A percentile compares a stretch with the other conserved stretches of the same genome.
phyloP scores from a whole-genome alignment of 257 asterid species.

The Ophiorrhiza pumila region DNA sequence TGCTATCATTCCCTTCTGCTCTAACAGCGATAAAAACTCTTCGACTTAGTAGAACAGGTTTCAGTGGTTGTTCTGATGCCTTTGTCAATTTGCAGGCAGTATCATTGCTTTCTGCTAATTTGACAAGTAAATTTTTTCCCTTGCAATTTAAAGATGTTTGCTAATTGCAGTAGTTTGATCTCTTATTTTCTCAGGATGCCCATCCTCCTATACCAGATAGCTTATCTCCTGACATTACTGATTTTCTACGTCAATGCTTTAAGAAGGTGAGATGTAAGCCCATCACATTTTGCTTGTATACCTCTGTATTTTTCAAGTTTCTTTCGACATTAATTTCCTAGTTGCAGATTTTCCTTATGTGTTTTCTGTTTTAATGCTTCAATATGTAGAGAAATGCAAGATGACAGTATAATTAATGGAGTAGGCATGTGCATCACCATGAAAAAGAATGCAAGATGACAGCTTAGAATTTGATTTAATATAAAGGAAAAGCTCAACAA shows the following conservation, averaged over 20 bases:
- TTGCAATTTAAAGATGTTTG: neutral
- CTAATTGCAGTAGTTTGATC: neutral
- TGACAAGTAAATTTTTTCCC: neutral
- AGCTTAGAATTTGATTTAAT: neutral
- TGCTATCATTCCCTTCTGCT: constrained; percentile 1
- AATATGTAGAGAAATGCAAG: neutral
- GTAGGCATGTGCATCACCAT: neutral
- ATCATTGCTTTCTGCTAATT: constrained; percentile 1
- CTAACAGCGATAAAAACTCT: neutral
- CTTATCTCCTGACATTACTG: constrained; percentile 47
- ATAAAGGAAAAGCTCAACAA: neutral
- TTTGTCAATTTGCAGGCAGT: neutral
- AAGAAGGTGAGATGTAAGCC: constrained; percentile 37
- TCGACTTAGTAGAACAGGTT: neutral
- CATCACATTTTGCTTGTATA: neutral
- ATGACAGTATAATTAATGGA: neutral
- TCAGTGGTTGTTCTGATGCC: neutral
- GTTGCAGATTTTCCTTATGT: neutral
- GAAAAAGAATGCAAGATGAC: no score
- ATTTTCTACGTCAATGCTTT: constrained; percentile 49
- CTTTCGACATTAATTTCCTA: neutral
- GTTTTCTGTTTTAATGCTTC: neutral
- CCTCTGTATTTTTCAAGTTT: neutral
- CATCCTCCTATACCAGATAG: constrained; percentile 57
- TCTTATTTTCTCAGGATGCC: constrained; percentile 35